Evolutionary conservation across 768 basidiomycete genomes (phyloP).

Genomic region (Podaxis rugospora): DNA sequence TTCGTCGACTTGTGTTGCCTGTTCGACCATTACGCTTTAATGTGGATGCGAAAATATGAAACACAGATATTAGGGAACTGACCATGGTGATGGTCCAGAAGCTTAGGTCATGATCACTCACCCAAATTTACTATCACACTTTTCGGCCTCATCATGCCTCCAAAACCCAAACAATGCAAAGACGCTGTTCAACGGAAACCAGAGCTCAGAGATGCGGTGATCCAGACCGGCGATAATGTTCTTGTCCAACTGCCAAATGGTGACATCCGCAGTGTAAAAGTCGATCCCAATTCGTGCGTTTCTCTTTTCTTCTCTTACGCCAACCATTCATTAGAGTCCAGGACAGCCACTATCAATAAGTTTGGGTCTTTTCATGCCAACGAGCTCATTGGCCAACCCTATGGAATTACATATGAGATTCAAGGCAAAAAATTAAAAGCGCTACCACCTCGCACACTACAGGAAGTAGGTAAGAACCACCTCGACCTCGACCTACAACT

Average conservation of each 20-base stretch:
- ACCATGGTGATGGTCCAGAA: background rate
- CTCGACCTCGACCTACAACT: background rate
- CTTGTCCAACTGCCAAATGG: conserved; percentile 77
- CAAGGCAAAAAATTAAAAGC: conserved; percentile 61
- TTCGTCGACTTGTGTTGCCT: conserved; percentile 2
- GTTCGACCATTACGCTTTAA: background rate
- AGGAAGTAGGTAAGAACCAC: conserved; percentile 70
- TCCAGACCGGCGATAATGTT: conserved; percentile 72
- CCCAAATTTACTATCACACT: conserved; percentile 3
- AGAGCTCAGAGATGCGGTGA: conserved; percentile 22
- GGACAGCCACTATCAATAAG: conserved; percentile 74
- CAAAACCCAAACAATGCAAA: conserved; percentile 2
- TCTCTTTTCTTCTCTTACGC: background rate
- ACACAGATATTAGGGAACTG: background rate
- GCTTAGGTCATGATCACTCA: conserved; percentile 1
- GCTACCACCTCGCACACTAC: conserved; percentile 56
- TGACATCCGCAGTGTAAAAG: conserved; percentile 68
- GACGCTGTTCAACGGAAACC: background rate
- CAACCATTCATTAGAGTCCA: conserved; percentile 24
- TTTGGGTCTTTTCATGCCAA: conserved; percentile 79
- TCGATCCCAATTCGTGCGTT: conserved; percentile 69
- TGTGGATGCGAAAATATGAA: background rate
- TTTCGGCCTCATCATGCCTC: background rate
- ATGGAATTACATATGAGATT: conserved; percentile 89
- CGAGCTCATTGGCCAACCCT: conserved; percentile 77